Conservation (phyloP, 2,329 filamentous ascomycete genomes). For the Talaromyces piceae region DNA sequence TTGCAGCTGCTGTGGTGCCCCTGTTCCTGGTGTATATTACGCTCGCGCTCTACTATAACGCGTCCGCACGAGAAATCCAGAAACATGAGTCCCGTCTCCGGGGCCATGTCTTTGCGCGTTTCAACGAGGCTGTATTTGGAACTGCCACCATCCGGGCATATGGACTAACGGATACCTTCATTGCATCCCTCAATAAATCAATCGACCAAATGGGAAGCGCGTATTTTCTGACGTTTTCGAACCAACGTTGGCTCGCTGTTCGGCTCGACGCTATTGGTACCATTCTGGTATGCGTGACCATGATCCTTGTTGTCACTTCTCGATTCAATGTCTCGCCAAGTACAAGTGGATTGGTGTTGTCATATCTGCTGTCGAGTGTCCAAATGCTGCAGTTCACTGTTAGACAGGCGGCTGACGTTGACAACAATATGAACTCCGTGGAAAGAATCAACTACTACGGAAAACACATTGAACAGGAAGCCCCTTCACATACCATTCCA, state of each 20-base stretch:
- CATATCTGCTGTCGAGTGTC: constrained; percentile 87
- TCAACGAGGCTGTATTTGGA: constrained; percentile 69
- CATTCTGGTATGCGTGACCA: constrained; percentile 75
- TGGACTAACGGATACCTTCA: constrained; percentile 69
- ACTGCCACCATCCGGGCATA: constrained; percentile 85
- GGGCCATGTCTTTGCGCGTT: constrained; percentile 66
- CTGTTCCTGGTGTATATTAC: constrained; percentile 68
- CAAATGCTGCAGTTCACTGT: constrained; percentile 96
- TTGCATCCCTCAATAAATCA: constrained; percentile 56
- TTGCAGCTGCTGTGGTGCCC: constrained; percentile 52
- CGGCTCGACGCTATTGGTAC: constrained; percentile 81
- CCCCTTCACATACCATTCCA: constrained; percentile 32
- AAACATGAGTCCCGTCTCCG: constrained; percentile 78
- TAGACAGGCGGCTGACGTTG: constrained; percentile 85
- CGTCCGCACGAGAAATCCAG: constrained; percentile 82
- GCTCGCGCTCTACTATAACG: constrained; percentile 72
- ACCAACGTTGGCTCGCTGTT: constrained; percentile 86
- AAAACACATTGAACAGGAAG: constrained; percentile 49
- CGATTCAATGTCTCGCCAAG: constrained; percentile 55
- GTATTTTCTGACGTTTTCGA: constrained; percentile 91
- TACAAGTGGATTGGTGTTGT: constrained; percentile 83
- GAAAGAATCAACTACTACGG: constrained; percentile 80
- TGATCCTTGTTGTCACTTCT: constrained; percentile 68
- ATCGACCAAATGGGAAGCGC: constrained; percentile 91
- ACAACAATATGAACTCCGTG: constrained; percentile 57